phyloP scores from a whole-genome alignment of 2,329 filamentous ascomycete genomes.

The Fusarium ambrosium region DNA sequence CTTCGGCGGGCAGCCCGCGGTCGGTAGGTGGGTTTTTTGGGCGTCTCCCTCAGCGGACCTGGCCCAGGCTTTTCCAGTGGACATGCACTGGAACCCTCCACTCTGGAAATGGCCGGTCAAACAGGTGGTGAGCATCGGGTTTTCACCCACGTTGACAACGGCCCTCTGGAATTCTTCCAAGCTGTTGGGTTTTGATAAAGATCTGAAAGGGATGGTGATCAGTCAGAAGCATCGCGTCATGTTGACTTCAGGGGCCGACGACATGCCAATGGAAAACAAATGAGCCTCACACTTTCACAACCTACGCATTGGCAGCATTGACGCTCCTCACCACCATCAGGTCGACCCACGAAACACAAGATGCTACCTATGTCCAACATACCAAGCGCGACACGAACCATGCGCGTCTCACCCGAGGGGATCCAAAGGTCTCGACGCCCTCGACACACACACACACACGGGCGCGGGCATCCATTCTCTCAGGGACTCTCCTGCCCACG shows the following conservation, averaged over 20 bases:
- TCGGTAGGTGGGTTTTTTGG: not conserved
- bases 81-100: conserved; percentile 9
- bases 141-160: conserved; percentile 14
- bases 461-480: not conserved
- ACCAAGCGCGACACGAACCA: conserved; percentile 28
- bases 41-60: not conserved
- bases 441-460: conserved; percentile 19
- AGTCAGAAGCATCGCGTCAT: conserved; percentile 18
- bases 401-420: conserved; percentile 34
- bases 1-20: conserved; percentile 14
- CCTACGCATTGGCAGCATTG: not conserved
- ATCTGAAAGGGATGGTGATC: not conserved
- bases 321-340: not conserved
- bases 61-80: not conserved
- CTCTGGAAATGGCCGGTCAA: not conserved
- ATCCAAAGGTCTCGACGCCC: conserved; percentile 25
- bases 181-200: conserved; percentile 14
- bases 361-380: conserved; percentile 28
- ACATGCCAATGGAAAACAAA: conserved; percentile 8
- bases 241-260: conserved; percentile 21
- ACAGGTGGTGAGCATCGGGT: conserved; percentile 2
- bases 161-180: conserved; percentile 26
- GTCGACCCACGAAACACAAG: conserved; percentile 16
- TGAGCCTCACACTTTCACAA: not conserved
- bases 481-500: conserved; percentile 9